phyloP scores from a whole-genome alignment of 2,329 filamentous ascomycete species.

The Aphanoascus verrucosus region DNA sequence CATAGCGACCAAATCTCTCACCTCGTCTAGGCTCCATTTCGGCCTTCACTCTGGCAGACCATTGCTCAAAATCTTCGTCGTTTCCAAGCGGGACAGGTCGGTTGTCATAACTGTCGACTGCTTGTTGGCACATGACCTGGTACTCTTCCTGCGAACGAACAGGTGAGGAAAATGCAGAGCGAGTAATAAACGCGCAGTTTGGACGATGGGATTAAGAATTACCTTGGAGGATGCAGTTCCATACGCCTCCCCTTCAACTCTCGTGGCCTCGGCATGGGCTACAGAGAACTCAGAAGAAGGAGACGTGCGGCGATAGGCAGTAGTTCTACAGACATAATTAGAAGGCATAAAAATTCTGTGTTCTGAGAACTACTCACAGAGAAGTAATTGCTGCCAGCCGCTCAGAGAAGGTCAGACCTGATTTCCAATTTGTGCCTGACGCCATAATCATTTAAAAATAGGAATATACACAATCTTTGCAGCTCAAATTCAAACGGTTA shows the following conservation, averaged over 20 bases:
- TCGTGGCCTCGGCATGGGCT: conserved; percentile 50
- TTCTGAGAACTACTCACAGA: conserved; percentile 40
- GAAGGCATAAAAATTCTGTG: too few relatives aligned
- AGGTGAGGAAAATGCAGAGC: background rate
- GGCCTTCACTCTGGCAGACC: conserved; percentile 18
- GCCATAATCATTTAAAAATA: conserved; percentile 21
- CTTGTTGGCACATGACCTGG: conserved; percentile 33
- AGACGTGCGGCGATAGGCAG: conserved; percentile 39
- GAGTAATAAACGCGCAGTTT: background rate
- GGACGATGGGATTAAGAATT: conserved; percentile 8
- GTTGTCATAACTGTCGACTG: conserved; percentile 26
- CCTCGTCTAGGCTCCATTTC: conserved; percentile 24
- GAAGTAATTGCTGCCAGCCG: conserved; percentile 54
- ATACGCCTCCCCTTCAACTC: conserved; percentile 46
- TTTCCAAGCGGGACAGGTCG: conserved; percentile 16
- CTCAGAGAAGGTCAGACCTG: conserved; percentile 46
- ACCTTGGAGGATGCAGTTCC: conserved; percentile 31
- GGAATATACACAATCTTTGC: too few relatives aligned
- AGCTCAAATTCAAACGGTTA: background rate
- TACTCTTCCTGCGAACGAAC: conserved; percentile 47
- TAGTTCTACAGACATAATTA: conserved; percentile 15
- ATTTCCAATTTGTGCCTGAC: conserved; percentile 39
- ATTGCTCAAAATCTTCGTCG: conserved; percentile 17
- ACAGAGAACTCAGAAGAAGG: conserved; percentile 38
- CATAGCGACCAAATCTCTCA: conserved; percentile 45